Percentiles rank a stretch among this genome's conserved stretches.
Conservation (phyloP, 495 filamentous ascomycete genomes). For the Trichoderma virens region DNA sequence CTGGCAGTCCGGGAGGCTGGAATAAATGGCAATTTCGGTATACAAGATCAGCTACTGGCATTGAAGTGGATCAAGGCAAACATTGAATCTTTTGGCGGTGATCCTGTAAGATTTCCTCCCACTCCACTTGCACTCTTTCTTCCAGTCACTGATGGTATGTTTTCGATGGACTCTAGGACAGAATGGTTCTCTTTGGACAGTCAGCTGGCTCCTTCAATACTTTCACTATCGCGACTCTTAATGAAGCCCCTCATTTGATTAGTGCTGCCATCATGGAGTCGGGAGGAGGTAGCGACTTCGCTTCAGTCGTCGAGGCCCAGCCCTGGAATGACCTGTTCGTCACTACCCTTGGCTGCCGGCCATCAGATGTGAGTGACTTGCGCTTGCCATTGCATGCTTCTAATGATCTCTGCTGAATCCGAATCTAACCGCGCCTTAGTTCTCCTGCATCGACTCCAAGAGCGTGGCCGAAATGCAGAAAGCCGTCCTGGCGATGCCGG, state of each 20-base stretch:
- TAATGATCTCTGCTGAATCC: not conserved
- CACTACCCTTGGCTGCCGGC: not conserved
- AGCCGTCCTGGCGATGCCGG: not conserved
- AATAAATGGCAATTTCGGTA: conserved; percentile 48
- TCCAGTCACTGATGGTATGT: not conserved
- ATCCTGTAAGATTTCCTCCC: conserved; percentile 26
- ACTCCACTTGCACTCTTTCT: not conserved
- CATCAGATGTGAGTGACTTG: not conserved
- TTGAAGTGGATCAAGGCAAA: conserved; percentile 59
- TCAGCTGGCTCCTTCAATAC: conserved; percentile 38
- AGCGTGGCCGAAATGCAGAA: not conserved
- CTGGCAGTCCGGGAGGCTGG: conserved; percentile 28
- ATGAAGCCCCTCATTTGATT: conserved; percentile 32
- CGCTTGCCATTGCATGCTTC: not conserved
- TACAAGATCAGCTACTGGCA: conserved; percentile 49
- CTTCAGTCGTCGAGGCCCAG: not conserved
- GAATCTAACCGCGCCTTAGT: not conserved
- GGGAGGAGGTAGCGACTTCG: conserved; percentile 3
- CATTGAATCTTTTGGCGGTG: conserved; percentile 54
- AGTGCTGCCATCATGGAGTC: conserved; percentile 14
- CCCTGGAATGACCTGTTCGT: not conserved
- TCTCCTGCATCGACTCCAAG: not conserved
- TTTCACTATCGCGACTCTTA: not conserved
- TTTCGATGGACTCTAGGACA: conserved; percentile 18
- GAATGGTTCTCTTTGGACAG: conserved; percentile 52